Evolutionary conservation across 495 filamentous ascomycete species (phyloP), one percentile per base, ranked within the genome.

Genomic region (Barbatosphaeria neglecta): DNA sequence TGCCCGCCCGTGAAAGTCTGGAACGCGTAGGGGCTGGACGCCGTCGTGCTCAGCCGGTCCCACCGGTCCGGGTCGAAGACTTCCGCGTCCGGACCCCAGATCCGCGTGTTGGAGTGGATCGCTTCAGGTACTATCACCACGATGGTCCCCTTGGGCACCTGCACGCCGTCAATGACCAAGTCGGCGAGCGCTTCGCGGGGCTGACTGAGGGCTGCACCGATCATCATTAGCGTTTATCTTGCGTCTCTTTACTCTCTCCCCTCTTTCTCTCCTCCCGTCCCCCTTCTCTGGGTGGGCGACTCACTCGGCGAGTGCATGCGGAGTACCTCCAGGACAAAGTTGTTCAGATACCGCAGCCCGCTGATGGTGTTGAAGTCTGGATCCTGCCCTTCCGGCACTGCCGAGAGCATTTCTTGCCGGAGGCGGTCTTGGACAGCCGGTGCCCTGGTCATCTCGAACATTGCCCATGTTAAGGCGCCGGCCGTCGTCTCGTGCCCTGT

Each of bases 311-410:
- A 55, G 39, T 57, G 60, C n/a, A 66, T 27, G 3, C 70, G 62
- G 2, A 72, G 54, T 1, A 63, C 55, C 39, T 74, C 69, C 18
- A 47, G 53, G 2, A 61, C 44, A 44, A 71, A 60, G 17, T 66
- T 64, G 43, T 64, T 50, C 0, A 73, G 57, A 40, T 65, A 69
- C 4, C 54, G 56, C 15, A 70, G 43, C 15, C 22, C 28, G 15
- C 60, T 61, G 19, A 74, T 62, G 7, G 59, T 27, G 19, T 56
- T 60, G 23, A 59, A 64, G 7, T 56, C 54, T 19, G 76, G 62
- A 1, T 51, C 37, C 0, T 37, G 40, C 44, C 37, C 41, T 1
- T 46, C 28, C 8, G 47, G 40, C 8, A 63, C 24, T 2, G 56
- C 37, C 6, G 48, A 44, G 18, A 16, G 17, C n/a, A 65, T 51